Conservation (phyloP, 139 green algal genomes). For the Choricystis sp. region DNA sequence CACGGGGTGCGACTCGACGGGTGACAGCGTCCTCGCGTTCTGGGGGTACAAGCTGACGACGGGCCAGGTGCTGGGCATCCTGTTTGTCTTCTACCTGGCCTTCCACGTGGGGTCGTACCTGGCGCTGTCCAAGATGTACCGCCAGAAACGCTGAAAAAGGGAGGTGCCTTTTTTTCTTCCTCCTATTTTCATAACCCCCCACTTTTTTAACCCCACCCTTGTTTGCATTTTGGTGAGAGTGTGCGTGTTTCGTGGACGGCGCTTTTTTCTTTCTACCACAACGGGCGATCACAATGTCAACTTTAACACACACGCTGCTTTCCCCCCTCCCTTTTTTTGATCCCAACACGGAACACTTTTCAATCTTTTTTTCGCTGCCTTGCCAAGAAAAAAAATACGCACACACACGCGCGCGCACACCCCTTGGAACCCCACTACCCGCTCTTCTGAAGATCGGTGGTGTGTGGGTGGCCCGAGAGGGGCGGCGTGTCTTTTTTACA, state of each 20-base stretch:
- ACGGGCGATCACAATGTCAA: too few relatives aligned
- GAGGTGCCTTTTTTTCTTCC: not conserved
- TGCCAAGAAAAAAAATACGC: too few relatives aligned
- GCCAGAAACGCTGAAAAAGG: slow-evolving; percentile 1
- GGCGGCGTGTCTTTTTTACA: too few relatives aligned
- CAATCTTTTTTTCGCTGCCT: too few relatives aligned
- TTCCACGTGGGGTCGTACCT: slow-evolving; percentile 9
- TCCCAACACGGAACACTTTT: too few relatives aligned
- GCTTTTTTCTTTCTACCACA: not conserved
- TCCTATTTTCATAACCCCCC: not conserved
- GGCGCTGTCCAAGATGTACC: slow-evolving; percentile 6
- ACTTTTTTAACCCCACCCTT: not conserved
- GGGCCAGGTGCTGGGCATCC: not conserved
- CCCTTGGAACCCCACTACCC: too few relatives aligned
- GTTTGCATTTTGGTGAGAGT: not conserved
- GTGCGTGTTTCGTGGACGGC: not conserved
- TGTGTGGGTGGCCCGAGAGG: too few relatives aligned
- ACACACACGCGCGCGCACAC: too few relatives aligned
- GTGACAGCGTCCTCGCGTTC: slow-evolving; percentile 4
- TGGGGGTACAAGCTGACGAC: slow-evolving; percentile 3
- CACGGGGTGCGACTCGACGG: not conserved
- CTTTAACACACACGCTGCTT: too few relatives aligned
- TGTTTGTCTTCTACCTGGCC: not conserved
- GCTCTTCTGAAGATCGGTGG: too few relatives aligned
- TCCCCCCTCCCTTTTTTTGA: too few relatives aligned